Conservation (phyloP, 352 stramenopile genomes). For the Globisporangium ultimum region DNA sequence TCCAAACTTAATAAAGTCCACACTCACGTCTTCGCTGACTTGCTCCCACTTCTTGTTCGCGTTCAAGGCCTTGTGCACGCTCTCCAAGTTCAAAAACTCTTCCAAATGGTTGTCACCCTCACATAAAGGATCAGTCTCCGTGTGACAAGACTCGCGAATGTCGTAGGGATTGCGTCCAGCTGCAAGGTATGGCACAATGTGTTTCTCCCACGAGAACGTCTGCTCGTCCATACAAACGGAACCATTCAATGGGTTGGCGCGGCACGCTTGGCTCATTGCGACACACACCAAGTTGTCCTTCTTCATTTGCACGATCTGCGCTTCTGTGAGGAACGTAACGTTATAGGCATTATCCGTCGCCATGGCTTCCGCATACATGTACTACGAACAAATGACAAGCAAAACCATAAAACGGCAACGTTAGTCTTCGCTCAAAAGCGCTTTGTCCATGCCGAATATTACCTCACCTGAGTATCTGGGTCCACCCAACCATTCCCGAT, state of each 20-base stretch:
- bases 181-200: slow-evolving; percentile 15
- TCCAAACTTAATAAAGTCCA: background rate
- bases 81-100: slow-evolving; percentile 4
- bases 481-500: slow-evolving; percentile 32
- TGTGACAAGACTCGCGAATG: slow-evolving; percentile 21
- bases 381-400: slow-evolving; percentile 6
- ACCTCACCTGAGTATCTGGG: slow-evolving; percentile 6
- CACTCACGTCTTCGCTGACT: background rate
- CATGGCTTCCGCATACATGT: slow-evolving; percentile 29
- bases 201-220: slow-evolving; percentile 1
- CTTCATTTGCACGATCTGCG: slow-evolving; percentile 19
- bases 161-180: slow-evolving; percentile 33
- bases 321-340: slow-evolving; percentile 21
- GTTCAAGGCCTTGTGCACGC: slow-evolving; percentile 1
- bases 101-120: background rate
- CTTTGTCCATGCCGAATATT: too few species aligned
- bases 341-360: slow-evolving; percentile 30
- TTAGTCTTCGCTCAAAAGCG: too few species aligned
- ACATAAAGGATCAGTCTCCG: background rate
- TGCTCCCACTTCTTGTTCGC: slow-evolving; percentile 8
- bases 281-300: slow-evolving; percentile 15
- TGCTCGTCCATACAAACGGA: slow-evolving; percentile 1
- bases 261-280: slow-evolving; percentile 1
- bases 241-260: background rate
- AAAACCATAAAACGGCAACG: background rate